Base-by-base conservation (phyloP, 768 basidiomycete genomes). In the Amyloporia xantha region DNA sequence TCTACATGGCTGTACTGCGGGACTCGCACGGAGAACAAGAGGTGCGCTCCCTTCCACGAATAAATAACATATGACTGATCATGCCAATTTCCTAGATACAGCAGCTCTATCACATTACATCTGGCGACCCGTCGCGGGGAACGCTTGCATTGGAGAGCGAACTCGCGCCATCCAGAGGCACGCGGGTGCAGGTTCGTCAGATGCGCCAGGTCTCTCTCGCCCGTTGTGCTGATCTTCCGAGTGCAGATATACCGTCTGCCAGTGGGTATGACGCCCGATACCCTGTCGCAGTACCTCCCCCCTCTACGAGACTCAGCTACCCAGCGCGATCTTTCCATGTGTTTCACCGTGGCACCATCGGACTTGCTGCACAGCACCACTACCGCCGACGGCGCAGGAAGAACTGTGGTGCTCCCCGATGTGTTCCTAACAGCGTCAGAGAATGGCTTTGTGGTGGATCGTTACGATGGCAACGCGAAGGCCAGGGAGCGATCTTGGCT, bases 121-220 rank as follows among this genome's bases (percentile, higher is more conserved):
- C 86, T 0, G 87, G 87, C 2, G 85, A 84, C 58, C 86, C 84
- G 1, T 79, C 79, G 13, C 74, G 82, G 5, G 87, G 87, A 2
- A 72, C 74, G 3, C 71, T 89, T 12, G 78, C 86, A 1, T 66
- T 90, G 1, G 77, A 79, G 19, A 67, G 76, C 1, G 66, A 71
- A 19, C 67, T 65, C 12, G 76, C 81, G 2, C 84, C 83, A 2
- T 55, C 54, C 2, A 58, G 66, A 12, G 82, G 79, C n/a, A 66
- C 74, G 5, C 51, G 56, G 2, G 75, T 86, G 13, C 77, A 79
- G 66, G 76, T 73, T 67, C 66, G 70, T 23, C 30, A 12, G 6
- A 33, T 30, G 12, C 26, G 5, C 25, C 19, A n/a, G 17, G 11
- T n/a, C 33, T 19, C n/a, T 13, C n/a, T n/a, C n/a, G n/a, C n/a